Percentiles rank a stretch among this genome's conserved stretches.
These are phyloP conservation scores for Drosera capensis DNA, from an alignment of 148 eudicot genomes.

Conservation along the genomic window DNA sequence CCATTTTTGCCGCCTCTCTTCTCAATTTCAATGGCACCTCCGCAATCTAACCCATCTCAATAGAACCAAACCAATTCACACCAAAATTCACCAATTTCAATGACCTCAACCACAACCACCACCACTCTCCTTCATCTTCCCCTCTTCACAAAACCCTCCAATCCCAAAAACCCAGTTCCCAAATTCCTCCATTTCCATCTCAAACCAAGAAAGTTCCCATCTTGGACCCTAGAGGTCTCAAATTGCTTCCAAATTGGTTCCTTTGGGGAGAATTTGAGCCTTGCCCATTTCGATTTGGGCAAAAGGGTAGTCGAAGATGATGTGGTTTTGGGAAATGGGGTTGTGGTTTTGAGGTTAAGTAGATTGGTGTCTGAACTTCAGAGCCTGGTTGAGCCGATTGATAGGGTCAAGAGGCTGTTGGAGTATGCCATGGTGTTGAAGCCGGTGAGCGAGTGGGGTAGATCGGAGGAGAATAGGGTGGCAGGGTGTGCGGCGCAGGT, in stretches of 20 bases:
- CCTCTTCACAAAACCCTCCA: not conserved
- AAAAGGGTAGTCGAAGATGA: not conserved
- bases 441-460: slow-evolving; percentile 27
- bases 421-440: slow-evolving; percentile 43
- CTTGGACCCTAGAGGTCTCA: slow-evolving; percentile 2
- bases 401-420: slow-evolving; percentile 55
- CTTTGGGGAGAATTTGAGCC: slow-evolving; percentile 1
- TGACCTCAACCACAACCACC: not conserved
- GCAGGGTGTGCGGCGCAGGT: slow-evolving; percentile 71
- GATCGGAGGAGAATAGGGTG: slow-evolving; percentile 41
- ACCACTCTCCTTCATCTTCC: not conserved
- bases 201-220: not conserved
- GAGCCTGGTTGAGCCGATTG: slow-evolving; percentile 48
- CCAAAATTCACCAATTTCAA: not conserved
- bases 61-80: no score
- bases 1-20: no score
- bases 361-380: slow-evolving; percentile 40
- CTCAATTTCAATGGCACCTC: no score
- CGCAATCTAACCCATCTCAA: no score
- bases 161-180: slow-evolving; percentile 3
- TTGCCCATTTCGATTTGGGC: not conserved
- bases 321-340: slow-evolving; percentile 5
- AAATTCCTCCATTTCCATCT: slow-evolving; percentile 5
- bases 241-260: not conserved
- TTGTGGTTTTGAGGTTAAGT: slow-evolving; percentile 20